Conservation (phyloP, 139 green algal species). For the Chlamydomonas sp. region DNA sequence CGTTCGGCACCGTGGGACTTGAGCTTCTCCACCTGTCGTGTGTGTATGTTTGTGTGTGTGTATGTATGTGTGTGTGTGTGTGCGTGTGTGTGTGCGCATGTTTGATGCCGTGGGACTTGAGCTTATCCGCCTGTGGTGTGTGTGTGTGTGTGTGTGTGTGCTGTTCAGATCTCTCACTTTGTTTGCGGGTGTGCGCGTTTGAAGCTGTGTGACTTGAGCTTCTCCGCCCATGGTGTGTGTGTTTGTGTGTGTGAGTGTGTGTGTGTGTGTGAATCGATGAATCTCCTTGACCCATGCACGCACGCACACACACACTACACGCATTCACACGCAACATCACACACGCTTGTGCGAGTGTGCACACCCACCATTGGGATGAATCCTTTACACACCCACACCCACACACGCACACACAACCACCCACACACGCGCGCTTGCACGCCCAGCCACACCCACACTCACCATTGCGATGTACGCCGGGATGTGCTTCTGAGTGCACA, state of each 20-base stretch:
- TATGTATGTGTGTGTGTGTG: too few species aligned
- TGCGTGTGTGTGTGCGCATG: too few species aligned
- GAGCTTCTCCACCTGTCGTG: conserved; percentile 23
- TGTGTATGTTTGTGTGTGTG: neutral
- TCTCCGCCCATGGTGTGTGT: conserved; percentile 19
- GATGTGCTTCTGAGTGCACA: conserved; percentile 53
- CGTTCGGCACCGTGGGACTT: conserved; percentile 24
- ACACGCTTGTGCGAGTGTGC: neutral
- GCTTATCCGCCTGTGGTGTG: too few species aligned
- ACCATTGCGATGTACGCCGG: conserved; percentile 47
- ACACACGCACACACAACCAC: neutral
- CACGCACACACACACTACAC: neutral
- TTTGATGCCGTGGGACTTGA: too few species aligned
- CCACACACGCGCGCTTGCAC: too few species aligned
- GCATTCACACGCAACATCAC: neutral
- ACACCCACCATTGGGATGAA: neutral
- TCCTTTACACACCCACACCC: neutral
- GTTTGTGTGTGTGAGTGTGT: neutral
- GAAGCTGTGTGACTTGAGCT: conserved; percentile 21
- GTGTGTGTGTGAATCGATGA: too few species aligned
- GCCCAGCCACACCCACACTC: neutral
- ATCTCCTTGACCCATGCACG: too few species aligned
- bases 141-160: too few species aligned
- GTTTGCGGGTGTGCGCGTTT: too few species aligned
- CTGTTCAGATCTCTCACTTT: too few species aligned